Conservation (phyloP, 495 filamentous ascomycete genomes). For the Friedmanniomyces endolithicus region DNA sequence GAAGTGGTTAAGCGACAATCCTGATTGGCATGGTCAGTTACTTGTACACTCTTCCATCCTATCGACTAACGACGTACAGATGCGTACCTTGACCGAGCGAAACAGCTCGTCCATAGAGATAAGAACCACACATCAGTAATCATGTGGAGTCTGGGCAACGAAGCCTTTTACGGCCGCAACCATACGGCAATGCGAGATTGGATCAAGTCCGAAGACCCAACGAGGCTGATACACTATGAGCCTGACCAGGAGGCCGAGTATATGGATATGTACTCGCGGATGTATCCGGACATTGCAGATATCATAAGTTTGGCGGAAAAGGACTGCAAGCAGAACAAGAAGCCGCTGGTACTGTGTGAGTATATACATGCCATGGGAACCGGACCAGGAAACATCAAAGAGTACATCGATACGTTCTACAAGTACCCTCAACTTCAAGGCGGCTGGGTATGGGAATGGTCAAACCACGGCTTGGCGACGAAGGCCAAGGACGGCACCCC, state of each 20-base stretch:
- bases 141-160: conserved; percentile 61
- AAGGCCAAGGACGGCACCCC: conserved; percentile 37
- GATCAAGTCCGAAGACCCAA: conserved; percentile 43
- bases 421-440: conserved; percentile 48
- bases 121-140: conserved; percentile 54
- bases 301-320: conserved; percentile 37
- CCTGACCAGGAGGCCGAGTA: conserved; percentile 45
- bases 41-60: too few species aligned
- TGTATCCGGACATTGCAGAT: conserved; percentile 47
- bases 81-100: conserved; percentile 53
- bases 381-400: conserved; percentile 52
- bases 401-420: conserved; percentile 51
- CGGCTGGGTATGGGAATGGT: conserved; percentile 65
- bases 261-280: conserved; percentile 53
- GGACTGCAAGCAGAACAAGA: conserved; percentile 36
- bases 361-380: conserved; percentile 65
- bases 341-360: conserved; percentile 54
- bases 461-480: conserved; percentile 53
- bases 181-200: conserved; percentile 52
- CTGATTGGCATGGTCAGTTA: conserved; percentile 38
- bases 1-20: conserved; percentile 49
- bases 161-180: conserved; percentile 55
- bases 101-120: conserved; percentile 51
- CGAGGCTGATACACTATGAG: conserved; percentile 54
- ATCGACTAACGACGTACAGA: conserved; percentile 12